Conservation (phyloP, 1,139 yeast species). For the Tardiomyces blankii region DNA sequence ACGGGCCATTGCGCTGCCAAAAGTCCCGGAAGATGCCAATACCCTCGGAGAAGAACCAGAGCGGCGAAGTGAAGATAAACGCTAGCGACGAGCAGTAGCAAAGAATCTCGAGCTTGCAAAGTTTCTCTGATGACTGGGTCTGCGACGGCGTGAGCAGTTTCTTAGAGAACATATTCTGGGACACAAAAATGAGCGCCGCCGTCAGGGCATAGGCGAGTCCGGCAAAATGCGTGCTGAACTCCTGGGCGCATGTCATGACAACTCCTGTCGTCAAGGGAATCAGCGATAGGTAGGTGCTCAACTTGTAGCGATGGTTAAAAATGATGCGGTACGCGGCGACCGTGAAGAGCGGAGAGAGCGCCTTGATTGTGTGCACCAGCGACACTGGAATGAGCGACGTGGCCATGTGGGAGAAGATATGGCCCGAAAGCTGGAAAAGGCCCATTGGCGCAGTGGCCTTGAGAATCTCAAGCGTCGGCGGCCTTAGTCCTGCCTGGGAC, state of each 20-base stretch:
- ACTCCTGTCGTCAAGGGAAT: constrained; percentile 74
- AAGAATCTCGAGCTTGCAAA: constrained; percentile 75
- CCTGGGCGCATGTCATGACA: constrained; percentile 59
- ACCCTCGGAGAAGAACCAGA: constrained; percentile 62
- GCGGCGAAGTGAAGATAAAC: constrained; percentile 63
- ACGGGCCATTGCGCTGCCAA: constrained; percentile 2
- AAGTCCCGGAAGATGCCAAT: constrained; percentile 2
- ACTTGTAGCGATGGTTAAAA: constrained; percentile 45
- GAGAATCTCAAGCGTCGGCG: constrained; percentile 45
- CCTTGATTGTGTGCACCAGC: constrained; percentile 83
- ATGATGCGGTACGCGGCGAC: constrained; percentile 64
- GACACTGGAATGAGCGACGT: constrained; percentile 84
- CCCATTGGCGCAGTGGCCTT: constrained; percentile 86
- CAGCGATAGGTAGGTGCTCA: constrained; percentile 65
- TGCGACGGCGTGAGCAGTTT: constrained; percentile 47
- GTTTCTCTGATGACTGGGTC: constrained; percentile 27
- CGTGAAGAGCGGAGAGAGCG: constrained; percentile 78
- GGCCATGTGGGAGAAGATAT: constrained; percentile 80
- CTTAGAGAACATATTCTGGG: constrained; percentile 88
- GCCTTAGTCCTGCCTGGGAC: constrained; percentile 28
- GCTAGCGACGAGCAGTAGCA: constrained; percentile 81
- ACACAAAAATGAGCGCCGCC: constrained; percentile 78
- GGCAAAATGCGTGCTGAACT: constrained; percentile 34
- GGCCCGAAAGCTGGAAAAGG: constrained; percentile 81
- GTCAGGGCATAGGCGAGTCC: constrained; percentile 70